Percentiles rank a stretch among this genome's conserved stretches.
Conservation (phyloP, 1,284 basidiomycete genomes). For the Polyporus tsugae region DNA sequence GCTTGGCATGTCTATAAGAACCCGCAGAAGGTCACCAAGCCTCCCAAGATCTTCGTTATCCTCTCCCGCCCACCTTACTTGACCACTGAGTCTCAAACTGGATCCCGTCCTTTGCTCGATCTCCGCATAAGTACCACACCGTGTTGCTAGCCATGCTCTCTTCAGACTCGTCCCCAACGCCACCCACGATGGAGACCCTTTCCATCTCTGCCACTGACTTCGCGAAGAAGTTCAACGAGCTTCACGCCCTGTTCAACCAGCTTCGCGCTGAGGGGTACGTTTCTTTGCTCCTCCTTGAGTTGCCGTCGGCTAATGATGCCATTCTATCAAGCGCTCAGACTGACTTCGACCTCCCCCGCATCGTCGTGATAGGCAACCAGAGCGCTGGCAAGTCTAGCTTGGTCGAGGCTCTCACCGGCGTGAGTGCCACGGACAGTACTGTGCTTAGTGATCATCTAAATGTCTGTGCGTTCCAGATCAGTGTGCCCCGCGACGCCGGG, state of each 20-base stretch:
- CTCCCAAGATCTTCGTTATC: neutral
- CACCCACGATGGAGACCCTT: neutral
- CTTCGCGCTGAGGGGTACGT: constrained; percentile 33
- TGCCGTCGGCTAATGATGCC: neutral
- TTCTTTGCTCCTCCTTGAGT: neutral
- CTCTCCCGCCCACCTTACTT: neutral
- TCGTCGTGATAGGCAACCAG: constrained; percentile 42
- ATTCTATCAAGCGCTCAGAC: constrained; percentile 32
- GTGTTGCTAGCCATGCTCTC: neutral
- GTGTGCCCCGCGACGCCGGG: constrained; percentile 32
- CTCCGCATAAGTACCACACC: neutral
- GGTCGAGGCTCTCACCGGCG: constrained; percentile 66
- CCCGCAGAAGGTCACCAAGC: neutral
- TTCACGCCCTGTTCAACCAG: constrained; percentile 44
- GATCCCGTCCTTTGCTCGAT: neutral
- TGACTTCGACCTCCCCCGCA: constrained; percentile 38
- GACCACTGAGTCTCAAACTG: neutral
- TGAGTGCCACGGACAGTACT: constrained; percentile 39
- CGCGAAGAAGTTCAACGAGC: constrained; percentile 38
- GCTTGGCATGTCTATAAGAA: neutral
- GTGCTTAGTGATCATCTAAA: constrained; percentile 13
- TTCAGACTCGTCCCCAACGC: neutral
- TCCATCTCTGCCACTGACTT: constrained; percentile 14
- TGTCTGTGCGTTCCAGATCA: constrained; percentile 32
- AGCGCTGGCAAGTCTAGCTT: constrained; percentile 50